Conservation (phyloP, 352 stramenopile species). For the Pythium monospermum region DNA sequence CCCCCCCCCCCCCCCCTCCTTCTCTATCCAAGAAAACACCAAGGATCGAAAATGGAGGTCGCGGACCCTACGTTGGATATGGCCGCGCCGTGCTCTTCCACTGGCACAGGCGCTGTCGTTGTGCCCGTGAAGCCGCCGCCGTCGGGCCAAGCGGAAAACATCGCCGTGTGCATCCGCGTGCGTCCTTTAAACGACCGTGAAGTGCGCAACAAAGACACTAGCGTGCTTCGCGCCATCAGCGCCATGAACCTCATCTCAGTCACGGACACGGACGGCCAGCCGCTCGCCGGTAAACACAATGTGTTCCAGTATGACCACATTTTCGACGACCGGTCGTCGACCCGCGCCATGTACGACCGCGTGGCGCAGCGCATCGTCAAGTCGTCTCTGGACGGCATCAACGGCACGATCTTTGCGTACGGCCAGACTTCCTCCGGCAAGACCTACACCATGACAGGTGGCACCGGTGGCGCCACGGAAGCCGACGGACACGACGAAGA, state of each 20-base stretch:
- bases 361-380: constrained; percentile 67
- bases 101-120: neutral
- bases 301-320: constrained; percentile 82
- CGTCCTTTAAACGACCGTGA: constrained; percentile 75
- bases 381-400: constrained; percentile 71
- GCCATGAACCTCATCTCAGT: constrained; percentile 50
- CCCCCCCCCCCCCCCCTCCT: no score
- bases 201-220: constrained; percentile 31
- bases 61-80: neutral
- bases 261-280: constrained; percentile 42
- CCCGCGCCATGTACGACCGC: constrained; percentile 50
- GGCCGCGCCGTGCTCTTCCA: no score
- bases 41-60: constrained; percentile 3
- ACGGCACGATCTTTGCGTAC: constrained; percentile 94
- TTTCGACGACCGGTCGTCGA: constrained; percentile 48
- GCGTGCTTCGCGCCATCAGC: constrained; percentile 38
- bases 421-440: constrained; percentile 95
- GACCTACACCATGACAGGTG: constrained; percentile 97
- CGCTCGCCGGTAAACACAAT: constrained; percentile 58
- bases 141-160: constrained; percentile 48
- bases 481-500: constrained; percentile 25
- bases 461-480: constrained; percentile 21
- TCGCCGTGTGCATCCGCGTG: constrained; percentile 80
- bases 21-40: neutral
- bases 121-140: neutral